Evolutionary conservation across 1,284 basidiomycete genomes (phyloP).

Genomic region (Trichosporon faecale): DNA sequence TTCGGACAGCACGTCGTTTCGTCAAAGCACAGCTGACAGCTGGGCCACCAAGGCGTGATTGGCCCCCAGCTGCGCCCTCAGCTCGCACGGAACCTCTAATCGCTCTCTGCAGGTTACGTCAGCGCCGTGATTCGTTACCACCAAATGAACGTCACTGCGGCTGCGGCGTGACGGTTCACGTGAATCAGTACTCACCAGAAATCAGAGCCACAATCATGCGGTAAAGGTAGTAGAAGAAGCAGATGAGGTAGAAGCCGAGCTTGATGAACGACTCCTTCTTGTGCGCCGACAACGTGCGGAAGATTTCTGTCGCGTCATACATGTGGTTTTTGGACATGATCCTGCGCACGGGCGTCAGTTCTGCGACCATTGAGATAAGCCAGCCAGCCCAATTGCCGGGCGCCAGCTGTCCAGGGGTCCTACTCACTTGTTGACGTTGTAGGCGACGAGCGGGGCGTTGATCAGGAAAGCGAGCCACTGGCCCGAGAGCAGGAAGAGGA

Average conservation of each 20-base stretch:
- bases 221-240: constrained; percentile 96
- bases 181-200: constrained; percentile 54
- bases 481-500: constrained; percentile 84
- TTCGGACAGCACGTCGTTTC: background rate
- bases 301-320: constrained; percentile 99
- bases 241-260: constrained; percentile 89
- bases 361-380: background rate
- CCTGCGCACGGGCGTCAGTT: constrained; percentile 54
- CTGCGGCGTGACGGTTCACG: background rate
- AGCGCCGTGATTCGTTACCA: background rate
- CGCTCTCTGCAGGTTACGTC: constrained; percentile 18
- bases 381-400: too few species aligned
- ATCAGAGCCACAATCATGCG: constrained; percentile 86
- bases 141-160: background rate
- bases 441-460: constrained; percentile 85
- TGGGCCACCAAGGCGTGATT: background rate
- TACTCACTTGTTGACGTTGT: constrained; percentile 88
- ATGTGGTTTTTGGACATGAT: constrained; percentile 93
- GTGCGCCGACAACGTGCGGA: constrained; percentile 86
- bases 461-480: constrained; percentile 94
- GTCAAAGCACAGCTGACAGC: background rate
- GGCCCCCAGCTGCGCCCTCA: background rate
- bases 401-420: background rate
- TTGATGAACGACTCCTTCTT: constrained; percentile 98
- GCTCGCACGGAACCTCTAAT: constrained; percentile 3